Evolutionary conservation across 2,329 filamentous ascomycete species (phyloP), one percentile per base, ranked within the genome.

Genomic region (Cercospora berteroae): DNA sequence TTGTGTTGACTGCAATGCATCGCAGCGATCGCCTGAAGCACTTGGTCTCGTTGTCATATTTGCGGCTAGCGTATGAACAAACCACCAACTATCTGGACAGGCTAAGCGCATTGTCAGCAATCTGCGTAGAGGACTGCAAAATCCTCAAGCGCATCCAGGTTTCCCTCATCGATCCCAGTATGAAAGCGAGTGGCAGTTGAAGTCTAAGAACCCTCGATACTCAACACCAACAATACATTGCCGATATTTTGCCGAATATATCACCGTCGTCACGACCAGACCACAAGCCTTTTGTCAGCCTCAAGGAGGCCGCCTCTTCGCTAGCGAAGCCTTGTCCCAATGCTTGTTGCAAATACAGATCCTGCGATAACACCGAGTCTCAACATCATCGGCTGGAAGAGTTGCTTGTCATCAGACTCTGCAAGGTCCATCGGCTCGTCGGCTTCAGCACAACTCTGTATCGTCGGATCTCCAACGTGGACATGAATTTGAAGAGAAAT

Each of bases 1-100:
- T 97, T 60, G 90, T 94, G 16, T 86, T 98, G 4, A 88, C 91
- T 23, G 92, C 93, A 1, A 91, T 89, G 5, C 93, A 88, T 78
- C 86, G 84, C 67, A 84, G 83, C 2, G 80, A 85, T 33, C 71
- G 66, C 61, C 84, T 96, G 1, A 80, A 80, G 8, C 78, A 81
- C 6, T 85, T 87, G 44, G 83, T 95, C 3, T 60, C 58, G 9
- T 6, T 27, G 13, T 25, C 58, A 13, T 42, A n/a, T 42, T 12
- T 44, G 36, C 36, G 36, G 1, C 31, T 20, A 25, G 58, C 58
- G 18, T 60, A 60, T 20, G 58, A 20, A 29, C 33, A 27, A 7
- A 60, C 36, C 18, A n/a, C 7, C 36, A 10, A 44, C 4, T 60
- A 20, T n/a, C 36, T 60, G 20, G 58, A 60, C 5, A 60, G n/a